These are phyloP conservation scores for Aspergillus cristatus DNA, from an alignment of 495 filamentous ascomycete species.

Conservation along the genomic window DNA sequence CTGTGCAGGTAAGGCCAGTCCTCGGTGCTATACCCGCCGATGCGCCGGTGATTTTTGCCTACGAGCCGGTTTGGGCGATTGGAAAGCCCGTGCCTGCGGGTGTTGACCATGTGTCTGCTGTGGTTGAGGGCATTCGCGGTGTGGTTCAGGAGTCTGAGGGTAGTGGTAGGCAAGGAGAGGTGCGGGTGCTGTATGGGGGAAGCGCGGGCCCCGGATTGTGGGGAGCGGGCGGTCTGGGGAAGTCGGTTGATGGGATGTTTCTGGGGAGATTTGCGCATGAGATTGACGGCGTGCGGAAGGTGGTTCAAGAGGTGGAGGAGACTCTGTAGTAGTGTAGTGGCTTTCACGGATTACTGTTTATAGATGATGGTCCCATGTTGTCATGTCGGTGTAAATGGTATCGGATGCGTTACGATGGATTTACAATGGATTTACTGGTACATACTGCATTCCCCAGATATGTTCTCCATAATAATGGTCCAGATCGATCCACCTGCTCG, in stretches of 20 bases:
- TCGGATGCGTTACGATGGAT: too few relatives aligned
- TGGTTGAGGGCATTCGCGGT: constrained; percentile 52
- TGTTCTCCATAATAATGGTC: too few relatives aligned
- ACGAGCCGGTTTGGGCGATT: constrained; percentile 89
- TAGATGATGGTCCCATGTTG: constrained; percentile 1
- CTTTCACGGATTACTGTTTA: neutral
- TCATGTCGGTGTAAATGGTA: too few relatives aligned
- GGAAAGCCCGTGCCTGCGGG: constrained; percentile 62
- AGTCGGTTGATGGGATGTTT: constrained; percentile 73
- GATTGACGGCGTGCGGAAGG: constrained; percentile 52
- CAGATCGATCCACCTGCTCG: constrained; percentile 2
- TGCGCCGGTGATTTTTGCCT: constrained; percentile 69
- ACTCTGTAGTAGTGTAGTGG: constrained; percentile 14
- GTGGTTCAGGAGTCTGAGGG: constrained; percentile 36
- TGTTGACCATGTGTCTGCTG: constrained; percentile 59
- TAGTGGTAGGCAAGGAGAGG: constrained; percentile 17
- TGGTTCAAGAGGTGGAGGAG: constrained; percentile 58
- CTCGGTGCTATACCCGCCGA: constrained; percentile 46
- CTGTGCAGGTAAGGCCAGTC: constrained; percentile 51
- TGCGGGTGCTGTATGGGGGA: constrained; percentile 69
- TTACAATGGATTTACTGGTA: too few relatives aligned
- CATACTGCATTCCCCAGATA: too few relatives aligned
- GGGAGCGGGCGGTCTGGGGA: constrained; percentile 44
- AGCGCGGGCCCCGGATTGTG: constrained; percentile 72
- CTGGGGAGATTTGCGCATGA: constrained; percentile 76